A percentile compares a stretch with the other conserved stretches of the same genome.
These are phyloP conservation scores for Rutstroemia sp. DNA, from an alignment of 2,329 filamentous ascomycete species.

Conservation along the genomic window DNA sequence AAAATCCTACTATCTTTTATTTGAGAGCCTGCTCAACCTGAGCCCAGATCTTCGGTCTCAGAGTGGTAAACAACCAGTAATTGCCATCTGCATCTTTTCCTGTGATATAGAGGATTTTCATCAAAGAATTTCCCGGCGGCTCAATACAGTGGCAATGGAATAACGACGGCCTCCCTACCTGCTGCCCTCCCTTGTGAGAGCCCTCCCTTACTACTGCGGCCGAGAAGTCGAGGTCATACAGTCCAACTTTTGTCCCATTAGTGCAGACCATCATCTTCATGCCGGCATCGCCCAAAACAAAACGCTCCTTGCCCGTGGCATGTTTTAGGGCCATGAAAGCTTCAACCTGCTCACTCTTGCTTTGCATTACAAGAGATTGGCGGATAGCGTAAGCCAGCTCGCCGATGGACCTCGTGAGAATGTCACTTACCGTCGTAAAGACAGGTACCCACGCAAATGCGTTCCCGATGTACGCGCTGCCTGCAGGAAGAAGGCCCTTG, in stretches of 20 bases:
- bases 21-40: background rate
- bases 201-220: conserved; percentile 11
- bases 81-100: conserved; percentile 30
- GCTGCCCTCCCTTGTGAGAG: background rate
- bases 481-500: conserved; percentile 20
- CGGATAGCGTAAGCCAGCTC: conserved; percentile 28
- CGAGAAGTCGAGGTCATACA: conserved; percentile 34
- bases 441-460: conserved; percentile 25
- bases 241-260: conserved; percentile 34
- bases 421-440: conserved; percentile 18
- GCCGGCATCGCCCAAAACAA: conserved; percentile 29
- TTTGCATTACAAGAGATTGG: conserved; percentile 30
- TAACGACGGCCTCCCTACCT: conserved; percentile 10
- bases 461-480: conserved; percentile 16
- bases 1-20: too few relatives aligned
- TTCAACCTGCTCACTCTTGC: conserved; percentile 31
- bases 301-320: conserved; percentile 19
- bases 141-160: background rate
- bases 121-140: background rate
- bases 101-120: conserved; percentile 19
- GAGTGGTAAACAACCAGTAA: conserved; percentile 24
- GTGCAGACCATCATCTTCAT: conserved; percentile 31
- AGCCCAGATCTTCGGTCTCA: background rate
- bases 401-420: conserved; percentile 26
- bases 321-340: conserved; percentile 29